A percentile compares a stretch with the other conserved stretches of the same genome.
Conservation (phyloP, 345 rosid genomes). For the Citrus maxima region DNA sequence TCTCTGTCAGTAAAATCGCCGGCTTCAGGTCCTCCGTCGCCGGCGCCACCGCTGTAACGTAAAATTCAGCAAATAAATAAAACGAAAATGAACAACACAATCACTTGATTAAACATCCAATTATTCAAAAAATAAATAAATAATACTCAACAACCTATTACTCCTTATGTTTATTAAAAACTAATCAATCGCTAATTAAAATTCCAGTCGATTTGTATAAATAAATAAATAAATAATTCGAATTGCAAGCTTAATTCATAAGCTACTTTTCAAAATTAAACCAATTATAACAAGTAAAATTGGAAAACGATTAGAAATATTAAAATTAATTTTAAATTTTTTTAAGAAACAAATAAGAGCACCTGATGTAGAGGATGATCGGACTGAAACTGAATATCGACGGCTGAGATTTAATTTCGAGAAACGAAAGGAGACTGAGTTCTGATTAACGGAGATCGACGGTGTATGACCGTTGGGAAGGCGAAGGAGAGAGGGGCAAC, state of each 20-base stretch:
- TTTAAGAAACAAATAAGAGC: background rate
- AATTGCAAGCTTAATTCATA: background rate
- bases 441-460: conserved; percentile 12
- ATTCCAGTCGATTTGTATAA: background rate
- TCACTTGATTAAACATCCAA: background rate
- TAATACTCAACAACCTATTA: background rate
- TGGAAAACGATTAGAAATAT: background rate
- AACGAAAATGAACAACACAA: background rate
- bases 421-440: conserved; percentile 39
- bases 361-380: conserved; percentile 61
- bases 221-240: background rate
- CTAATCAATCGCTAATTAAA: background rate
- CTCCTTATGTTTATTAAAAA: background rate
- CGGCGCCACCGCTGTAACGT: conserved; percentile 37
- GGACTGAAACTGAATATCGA: conserved; percentile 39
- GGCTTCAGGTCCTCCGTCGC: conserved; percentile 59
- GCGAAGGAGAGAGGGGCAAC: conserved; percentile 26
- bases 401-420: conserved; percentile 36
- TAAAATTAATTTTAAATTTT: no score
- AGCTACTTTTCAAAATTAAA: background rate
- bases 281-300: background rate
- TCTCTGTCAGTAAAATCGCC: conserved; percentile 71
- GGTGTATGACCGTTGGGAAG: conserved; percentile 12
- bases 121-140: background rate
- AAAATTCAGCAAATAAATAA: background rate